phyloP scores from a whole-genome alignment of 495 filamentous ascomycete species.

The Daldinia loculata region DNA sequence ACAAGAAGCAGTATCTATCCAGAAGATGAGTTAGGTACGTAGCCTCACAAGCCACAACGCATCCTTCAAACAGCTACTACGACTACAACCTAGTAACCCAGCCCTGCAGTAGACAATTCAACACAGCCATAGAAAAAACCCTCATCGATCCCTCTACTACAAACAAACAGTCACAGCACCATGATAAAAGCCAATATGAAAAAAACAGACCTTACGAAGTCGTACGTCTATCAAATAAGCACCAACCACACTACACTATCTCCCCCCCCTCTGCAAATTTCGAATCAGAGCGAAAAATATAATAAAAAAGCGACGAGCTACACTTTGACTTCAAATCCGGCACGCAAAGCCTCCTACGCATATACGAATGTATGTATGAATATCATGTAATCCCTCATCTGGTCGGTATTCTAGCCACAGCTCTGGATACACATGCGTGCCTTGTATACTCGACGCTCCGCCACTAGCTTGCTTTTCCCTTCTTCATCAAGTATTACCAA shows the following conservation, averaged over 20 bases:
- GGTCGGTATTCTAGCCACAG: conserved; percentile 1
- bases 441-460: not conserved
- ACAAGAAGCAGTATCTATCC: no score
- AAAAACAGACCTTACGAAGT: conserved; percentile 3
- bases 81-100: no score
- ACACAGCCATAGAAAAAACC: no score
- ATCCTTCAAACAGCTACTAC: no score
- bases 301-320: not conserved
- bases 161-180: not conserved
- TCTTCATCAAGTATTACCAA: conserved; percentile 2
- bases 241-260: conserved; percentile 13
- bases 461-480: not conserved
- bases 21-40: no score
- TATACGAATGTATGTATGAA: not conserved
- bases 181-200: not conserved
- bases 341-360: not conserved
- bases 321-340: conserved; percentile 7
- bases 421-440: not conserved
- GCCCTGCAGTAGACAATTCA: no score
- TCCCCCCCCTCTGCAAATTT: not conserved
- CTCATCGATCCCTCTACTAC: not conserved
- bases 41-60: no score
- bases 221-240: conserved; percentile 5
- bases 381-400: conserved; percentile 1
- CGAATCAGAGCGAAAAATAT: not conserved